A percentile compares a stretch with the other conserved stretches of the same genome.
Evolutionary conservation across 257 asterid genomes (phyloP).

Genomic region (Pogostemon cablin): DNA sequence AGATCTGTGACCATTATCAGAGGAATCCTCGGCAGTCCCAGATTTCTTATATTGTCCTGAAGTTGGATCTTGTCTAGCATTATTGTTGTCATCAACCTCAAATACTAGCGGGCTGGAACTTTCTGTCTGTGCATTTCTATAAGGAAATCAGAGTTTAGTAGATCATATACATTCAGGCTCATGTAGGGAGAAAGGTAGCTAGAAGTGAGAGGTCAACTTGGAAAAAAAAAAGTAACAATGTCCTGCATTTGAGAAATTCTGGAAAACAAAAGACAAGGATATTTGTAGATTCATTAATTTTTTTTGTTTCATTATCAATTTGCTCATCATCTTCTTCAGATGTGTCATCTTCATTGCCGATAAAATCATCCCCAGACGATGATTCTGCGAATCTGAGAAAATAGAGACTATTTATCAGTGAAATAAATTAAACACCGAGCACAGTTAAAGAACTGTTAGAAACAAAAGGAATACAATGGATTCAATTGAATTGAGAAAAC

Average conservation of each 20-base stretch:
- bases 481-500: conserved; percentile 13
- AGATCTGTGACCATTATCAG: conserved; percentile 44
- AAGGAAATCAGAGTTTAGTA: conserved; percentile 48
- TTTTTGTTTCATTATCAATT: conserved; percentile 34
- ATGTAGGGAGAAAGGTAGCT: conserved; percentile 21
- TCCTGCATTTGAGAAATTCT: conserved; percentile 12
- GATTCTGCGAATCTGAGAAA: conserved; percentile 66
- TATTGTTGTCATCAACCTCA: conserved; percentile 46
- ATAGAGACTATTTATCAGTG: conserved; percentile 26
- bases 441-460: conserved; percentile 14
- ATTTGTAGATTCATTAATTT: conserved; percentile 32
- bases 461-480: conserved; percentile 18
- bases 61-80: conserved; percentile 40
- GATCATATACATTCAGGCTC: conserved; percentile 20
- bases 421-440: conserved; percentile 19
- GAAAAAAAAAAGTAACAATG: conserved; percentile 21
- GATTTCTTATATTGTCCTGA: conserved; percentile 40
- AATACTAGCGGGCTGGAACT: conserved; percentile 38
- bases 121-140: conserved; percentile 45
- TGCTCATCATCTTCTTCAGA: conserved; percentile 55
- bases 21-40: conserved; percentile 45
- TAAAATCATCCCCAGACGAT: conserved; percentile 65
- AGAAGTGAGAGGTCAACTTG: background rate
- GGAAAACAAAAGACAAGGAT: conserved; percentile 40
- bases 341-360: conserved; percentile 43